A percentile compares a stretch with the other conserved stretches of the same genome.
These are phyloP conservation scores for Saccharomyces hybrid DNA, from an alignment of 1,139 yeast genomes.

Conservation along the genomic window DNA sequence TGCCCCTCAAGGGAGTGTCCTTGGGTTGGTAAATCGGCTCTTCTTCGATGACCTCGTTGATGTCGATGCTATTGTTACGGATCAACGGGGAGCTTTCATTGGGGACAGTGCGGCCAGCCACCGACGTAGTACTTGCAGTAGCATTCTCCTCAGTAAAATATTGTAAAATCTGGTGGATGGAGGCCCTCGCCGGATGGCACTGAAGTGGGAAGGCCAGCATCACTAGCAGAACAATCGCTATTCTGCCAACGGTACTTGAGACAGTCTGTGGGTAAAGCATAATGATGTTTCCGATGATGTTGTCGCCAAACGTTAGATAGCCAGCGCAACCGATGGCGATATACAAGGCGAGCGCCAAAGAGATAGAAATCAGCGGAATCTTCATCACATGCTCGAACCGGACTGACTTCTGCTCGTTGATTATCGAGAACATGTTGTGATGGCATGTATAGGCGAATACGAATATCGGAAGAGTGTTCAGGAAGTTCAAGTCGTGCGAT, in stretches of 20 bases:
- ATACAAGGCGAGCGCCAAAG: conserved; percentile 52
- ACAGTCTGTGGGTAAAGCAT: conserved; percentile 59
- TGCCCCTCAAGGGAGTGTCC: conserved; percentile 32
- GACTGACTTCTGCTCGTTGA: conserved; percentile 54
- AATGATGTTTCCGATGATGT: conserved; percentile 59
- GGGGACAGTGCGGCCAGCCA: background rate
- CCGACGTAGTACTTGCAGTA: background rate
- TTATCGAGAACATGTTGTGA: conserved; percentile 70
- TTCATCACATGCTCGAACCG: conserved; percentile 46
- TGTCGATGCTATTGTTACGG: conserved; percentile 1
- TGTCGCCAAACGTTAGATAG: conserved; percentile 61
- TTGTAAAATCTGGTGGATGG: conserved; percentile 4
- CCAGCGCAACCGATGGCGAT: conserved; percentile 60
- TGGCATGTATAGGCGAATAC: conserved; percentile 79
- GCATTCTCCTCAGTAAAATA: background rate
- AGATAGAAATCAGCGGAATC: conserved; percentile 50
- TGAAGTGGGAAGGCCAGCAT: conserved; percentile 65
- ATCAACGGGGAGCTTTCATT: conserved; percentile 3
- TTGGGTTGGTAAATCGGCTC: conserved; percentile 23
- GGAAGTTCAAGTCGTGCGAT: conserved; percentile 28
- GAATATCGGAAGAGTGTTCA: conserved; percentile 58
- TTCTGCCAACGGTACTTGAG: conserved; percentile 58
- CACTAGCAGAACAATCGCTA: conserved; percentile 63
- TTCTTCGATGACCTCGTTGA: conserved; percentile 15
- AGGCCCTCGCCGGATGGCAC: conserved; percentile 51